Evolutionary conservation across 768 basidiomycete genomes (phyloP).

Genomic region (Pleurotus cornucopiae): DNA sequence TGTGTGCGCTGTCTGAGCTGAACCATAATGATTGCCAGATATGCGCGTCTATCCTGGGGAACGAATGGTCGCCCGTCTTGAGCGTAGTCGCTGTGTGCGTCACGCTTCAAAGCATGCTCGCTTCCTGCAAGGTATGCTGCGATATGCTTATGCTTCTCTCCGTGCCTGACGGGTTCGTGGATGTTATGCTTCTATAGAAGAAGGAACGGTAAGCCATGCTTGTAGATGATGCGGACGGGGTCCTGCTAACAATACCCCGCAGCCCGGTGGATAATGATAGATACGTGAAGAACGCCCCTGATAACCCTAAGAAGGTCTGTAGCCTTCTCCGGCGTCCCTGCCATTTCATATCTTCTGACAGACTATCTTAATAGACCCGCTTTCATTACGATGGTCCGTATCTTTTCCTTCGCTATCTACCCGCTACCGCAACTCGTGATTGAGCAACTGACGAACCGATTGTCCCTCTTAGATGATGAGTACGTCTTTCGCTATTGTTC

Average conservation of each 20-base stretch:
- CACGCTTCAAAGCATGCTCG: constrained; percentile 89
- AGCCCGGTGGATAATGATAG: constrained; percentile 84
- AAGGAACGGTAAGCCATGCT: constrained; percentile 54
- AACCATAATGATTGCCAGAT: constrained; percentile 44
- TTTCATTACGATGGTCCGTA: constrained; percentile 78
- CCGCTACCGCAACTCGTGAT: neutral
- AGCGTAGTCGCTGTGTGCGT: constrained; percentile 79
- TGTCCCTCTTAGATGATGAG: constrained; percentile 49
- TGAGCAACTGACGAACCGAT: constrained; percentile 18
- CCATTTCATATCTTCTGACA: neutral
- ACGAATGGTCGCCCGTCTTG: constrained; percentile 87
- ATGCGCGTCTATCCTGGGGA: constrained; percentile 85
- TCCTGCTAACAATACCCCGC: constrained; percentile 10
- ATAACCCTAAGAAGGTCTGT: constrained; percentile 80
- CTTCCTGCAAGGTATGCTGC: constrained; percentile 73
- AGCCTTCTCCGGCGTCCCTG: neutral
- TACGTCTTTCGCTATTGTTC: constrained; percentile 28
- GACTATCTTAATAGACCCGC: constrained; percentile 46
- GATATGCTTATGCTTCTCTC: too few species aligned
- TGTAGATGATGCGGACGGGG: neutral
- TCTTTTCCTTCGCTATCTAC: neutral
- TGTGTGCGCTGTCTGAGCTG: constrained; percentile 8
- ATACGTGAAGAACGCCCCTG: constrained; percentile 73
- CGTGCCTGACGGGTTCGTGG: constrained; percentile 42
- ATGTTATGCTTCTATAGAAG: constrained; percentile 52